A percentile compares a stretch with the other conserved stretches of the same genome.
phyloP scores from a whole-genome alignment of 371 early-diverging fungal genomes.

The Funneliformis caledonium region DNA sequence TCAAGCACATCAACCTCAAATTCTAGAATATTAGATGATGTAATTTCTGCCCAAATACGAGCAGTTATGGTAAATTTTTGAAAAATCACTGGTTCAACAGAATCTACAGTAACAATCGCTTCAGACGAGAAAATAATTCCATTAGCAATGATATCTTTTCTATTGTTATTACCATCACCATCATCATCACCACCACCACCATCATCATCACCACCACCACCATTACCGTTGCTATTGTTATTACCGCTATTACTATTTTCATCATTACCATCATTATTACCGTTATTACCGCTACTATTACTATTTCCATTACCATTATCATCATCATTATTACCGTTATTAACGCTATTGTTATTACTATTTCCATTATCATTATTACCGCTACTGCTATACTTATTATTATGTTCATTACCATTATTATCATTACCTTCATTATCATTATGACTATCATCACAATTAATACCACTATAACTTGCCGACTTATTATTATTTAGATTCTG shows the following conservation, averaged over 20 bases:
- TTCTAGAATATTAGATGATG: neutral
- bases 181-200: too few relatives aligned
- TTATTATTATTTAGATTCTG: too few relatives aligned
- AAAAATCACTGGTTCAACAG: too few relatives aligned
- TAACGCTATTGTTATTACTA: neutral
- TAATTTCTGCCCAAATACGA: neutral
- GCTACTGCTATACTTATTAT: too few relatives aligned
- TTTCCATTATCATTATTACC: neutral
- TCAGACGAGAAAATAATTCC: neutral
- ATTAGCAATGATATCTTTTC: neutral
- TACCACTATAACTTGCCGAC: neutral
- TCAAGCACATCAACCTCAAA: neutral
- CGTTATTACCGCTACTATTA: neutral
- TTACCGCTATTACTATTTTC: neutral
- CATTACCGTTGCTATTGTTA: neutral
- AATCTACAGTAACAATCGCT: neutral
- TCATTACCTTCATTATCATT: neutral
- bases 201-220: too few relatives aligned
- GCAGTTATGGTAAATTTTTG: neutral
- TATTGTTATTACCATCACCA: neutral
- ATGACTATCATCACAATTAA: neutral
- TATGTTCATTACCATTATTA: neutral
- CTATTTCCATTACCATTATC: neutral
- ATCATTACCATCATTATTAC: neutral
- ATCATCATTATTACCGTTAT: neutral